phyloP scores from a whole-genome alignment of 306 rosid species.

The Abrus precatorius region DNA sequence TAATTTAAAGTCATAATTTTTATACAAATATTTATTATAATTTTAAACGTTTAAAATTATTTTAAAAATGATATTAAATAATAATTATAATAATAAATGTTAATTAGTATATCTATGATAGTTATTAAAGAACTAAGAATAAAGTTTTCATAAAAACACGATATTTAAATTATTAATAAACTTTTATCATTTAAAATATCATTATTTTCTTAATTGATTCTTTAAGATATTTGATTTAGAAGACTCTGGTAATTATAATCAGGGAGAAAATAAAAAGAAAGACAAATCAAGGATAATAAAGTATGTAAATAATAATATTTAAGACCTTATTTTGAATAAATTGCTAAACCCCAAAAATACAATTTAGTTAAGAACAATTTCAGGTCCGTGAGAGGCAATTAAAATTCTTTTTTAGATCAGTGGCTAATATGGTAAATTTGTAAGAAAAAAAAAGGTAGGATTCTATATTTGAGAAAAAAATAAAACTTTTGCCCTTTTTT shows the following conservation, averaged over 20 bases:
- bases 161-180: too few species aligned
- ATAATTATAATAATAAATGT: too few species aligned
- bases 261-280: constrained; percentile 3
- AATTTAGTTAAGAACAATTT: constrained; percentile 68
- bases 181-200: too few species aligned
- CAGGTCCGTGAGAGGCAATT: constrained; percentile 72
- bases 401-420: neutral
- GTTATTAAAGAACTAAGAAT: too few species aligned
- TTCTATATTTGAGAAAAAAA: neutral
- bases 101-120: too few species aligned
- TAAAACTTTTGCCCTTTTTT: constrained; percentile 39
- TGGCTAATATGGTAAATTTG: constrained; percentile 53
- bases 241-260: neutral
- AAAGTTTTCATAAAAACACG: too few species aligned
- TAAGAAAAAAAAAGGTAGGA: neutral
- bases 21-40: too few species aligned
- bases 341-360: constrained; percentile 68
- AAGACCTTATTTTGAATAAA: constrained; percentile 42
- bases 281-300: constrained; percentile 21
- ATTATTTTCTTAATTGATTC: too few species aligned
- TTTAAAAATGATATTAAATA: too few species aligned
- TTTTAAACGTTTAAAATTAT: too few species aligned
- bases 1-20: too few species aligned
- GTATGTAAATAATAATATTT: constrained; percentile 51
- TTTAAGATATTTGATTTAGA: too few species aligned